Base-by-base conservation (phyloP, 176 grass and related monocot genomes). In the Oryza punctata region DNA sequence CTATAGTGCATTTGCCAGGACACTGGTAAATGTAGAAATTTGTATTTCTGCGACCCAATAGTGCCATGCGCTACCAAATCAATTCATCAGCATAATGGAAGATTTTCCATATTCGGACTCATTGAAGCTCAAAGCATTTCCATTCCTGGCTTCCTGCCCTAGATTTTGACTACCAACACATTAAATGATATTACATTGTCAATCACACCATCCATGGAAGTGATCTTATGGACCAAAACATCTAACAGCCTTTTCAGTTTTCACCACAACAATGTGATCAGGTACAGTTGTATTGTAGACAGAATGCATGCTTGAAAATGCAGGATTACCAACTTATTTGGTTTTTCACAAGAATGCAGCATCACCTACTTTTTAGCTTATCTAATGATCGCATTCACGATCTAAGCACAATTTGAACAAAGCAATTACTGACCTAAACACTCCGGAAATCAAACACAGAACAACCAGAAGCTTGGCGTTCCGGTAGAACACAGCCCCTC, bases 381-480 rank as follows among this genome's bases (percentile, higher is more conserved):
- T 40, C 7, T 0, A 68, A 72, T 45, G n/a, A 75, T 68, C 63
- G 33, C 27, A 24, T 66, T 14, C 25, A 65, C 52, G 29, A 10
- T 15, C 35, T 30, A 43, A 81, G 18, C 2, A 79, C 6, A n/a
- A 32, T 10, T 8, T 49, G 68, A 74, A 30, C 24, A 70, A 73
- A 88, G 27, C 59, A n/a, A 67, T 25, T 68, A 73, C 88, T 87
- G 71, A 98, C 96, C 96, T 98, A 32, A 90, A 94, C 45, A 98
- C 94, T 80, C 93, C 96, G 7, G 96, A 98, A 86, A 91, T 71
- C 33, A 98, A 86, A 64, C 96, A 98, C 9, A 98, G 85, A 65
- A 94, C 63, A 69, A 95, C 87, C 5, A 98, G 85, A 10, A 96
- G 82, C 86, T 85, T 98, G 64, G 96, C 96, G 41, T 95, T 98